Base-by-base conservation (phyloP, 2,329 filamentous ascomycete species). In the Ceratocystis eucalypticola region DNA sequence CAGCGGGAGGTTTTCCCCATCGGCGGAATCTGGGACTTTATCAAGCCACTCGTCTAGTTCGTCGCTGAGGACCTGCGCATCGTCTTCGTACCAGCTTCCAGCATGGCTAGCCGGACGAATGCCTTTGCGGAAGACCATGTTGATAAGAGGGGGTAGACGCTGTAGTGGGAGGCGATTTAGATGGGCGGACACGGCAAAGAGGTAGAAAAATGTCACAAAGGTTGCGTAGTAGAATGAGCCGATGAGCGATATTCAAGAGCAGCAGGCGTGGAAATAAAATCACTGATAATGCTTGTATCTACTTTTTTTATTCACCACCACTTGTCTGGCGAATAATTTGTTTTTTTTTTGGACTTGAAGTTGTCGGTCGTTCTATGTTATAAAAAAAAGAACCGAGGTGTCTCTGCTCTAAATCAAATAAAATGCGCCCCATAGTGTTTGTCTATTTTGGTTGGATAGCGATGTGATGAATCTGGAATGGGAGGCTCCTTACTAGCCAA, bases 21-120 rank as follows among this genome's bases (percentile, higher is more conserved):
- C 80, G 50, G 94, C 77, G 0, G 81, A 80, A 62, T 79, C 75
- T 1, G 89, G 88, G 6, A 96, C 92, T 46, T 82, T 77, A 46
- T 77, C 78, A n/a, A 97, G 81, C 81, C 85, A 96, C 62, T 76
- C 75, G 67, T 94, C 84, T 4, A 99, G 86, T 76, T 96, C 81
- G 5, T 73, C 71, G 2, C 82, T 82, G 63, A 97, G 83, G n/a
- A 76, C 75, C 1, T 74, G 73, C 5, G 81, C 77, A 68, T 85
- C 80, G 62, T 80, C 80, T 5, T 85, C 80, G 74, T 99, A 99
- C 94, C 94, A 99, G 20, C 85, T 88, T 48, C 89, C 89, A 25
- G 93, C 91, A 74, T 97, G 94, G 66, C 81, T 84, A 22, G 91
- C 87, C 57, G 77, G 76, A 65, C 81, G 76, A 2, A 71, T 71